Evolutionary conservation across 1,284 basidiomycete genomes (phyloP).

Genomic region (Rhodofomes roseus): DNA sequence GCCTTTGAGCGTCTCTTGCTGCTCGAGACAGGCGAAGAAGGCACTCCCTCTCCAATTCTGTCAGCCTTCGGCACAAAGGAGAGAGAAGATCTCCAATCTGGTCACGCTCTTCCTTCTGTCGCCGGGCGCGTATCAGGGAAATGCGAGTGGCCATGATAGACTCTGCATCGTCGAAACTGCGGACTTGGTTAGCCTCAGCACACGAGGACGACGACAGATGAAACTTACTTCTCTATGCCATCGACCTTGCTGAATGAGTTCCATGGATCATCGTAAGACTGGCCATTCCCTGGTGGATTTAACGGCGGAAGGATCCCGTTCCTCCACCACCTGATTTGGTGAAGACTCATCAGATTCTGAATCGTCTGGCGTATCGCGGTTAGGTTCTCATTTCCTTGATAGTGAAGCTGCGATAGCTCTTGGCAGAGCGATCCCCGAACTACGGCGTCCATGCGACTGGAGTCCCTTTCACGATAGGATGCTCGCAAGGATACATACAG

Average conservation of each 20-base stretch:
- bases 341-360: slow-evolving; percentile 74
- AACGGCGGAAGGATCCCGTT: slow-evolving; percentile 32
- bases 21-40: slow-evolving; percentile 73
- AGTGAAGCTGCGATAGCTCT: slow-evolving; percentile 66
- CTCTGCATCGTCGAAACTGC: slow-evolving; percentile 76
- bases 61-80: slow-evolving; percentile 48
- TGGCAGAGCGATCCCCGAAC: slow-evolving; percentile 49
- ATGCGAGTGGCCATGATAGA: slow-evolving; percentile 79
- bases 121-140: slow-evolving; percentile 72
- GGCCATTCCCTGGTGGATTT: slow-evolving; percentile 28
- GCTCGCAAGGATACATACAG: slow-evolving; percentile 80
- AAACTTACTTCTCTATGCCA: slow-evolving; percentile 61
- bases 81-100: slow-evolving; percentile 71
- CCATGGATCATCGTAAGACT: slow-evolving; percentile 30
- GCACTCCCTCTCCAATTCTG: slow-evolving; percentile 65
- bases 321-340: slow-evolving; percentile 67
- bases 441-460: slow-evolving; percentile 39
- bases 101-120: slow-evolving; percentile 60
- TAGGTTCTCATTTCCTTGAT: slow-evolving; percentile 73
- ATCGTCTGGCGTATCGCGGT: slow-evolving; percentile 66
- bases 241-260: slow-evolving; percentile 45
- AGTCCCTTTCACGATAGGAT: slow-evolving; percentile 70
- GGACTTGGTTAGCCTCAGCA: slow-evolving; percentile 2
- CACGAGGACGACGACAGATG: background rate
- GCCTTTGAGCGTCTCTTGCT: slow-evolving; percentile 67